Evolutionary conservation across 1,139 yeast genomes (phyloP).

Genomic region (Saccharomyces uvarum): DNA sequence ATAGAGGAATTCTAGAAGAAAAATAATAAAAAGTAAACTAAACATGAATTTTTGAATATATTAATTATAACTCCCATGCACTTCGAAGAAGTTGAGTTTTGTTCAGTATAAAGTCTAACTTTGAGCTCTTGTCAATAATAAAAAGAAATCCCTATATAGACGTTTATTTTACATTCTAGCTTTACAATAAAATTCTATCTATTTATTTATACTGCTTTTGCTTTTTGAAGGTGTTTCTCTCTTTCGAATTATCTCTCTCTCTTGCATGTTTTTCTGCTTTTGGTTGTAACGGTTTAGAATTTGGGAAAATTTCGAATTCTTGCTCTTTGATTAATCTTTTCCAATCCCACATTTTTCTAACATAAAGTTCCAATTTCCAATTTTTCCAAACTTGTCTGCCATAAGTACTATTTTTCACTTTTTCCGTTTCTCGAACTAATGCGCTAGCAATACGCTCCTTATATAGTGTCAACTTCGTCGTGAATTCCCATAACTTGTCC

Average conservation of each 20-base stretch:
- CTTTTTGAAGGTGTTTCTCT: background rate
- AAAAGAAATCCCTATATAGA: background rate
- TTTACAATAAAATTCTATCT: background rate
- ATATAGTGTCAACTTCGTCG: slow-evolving; percentile 69
- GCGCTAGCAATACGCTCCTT: slow-evolving; percentile 80
- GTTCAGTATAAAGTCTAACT: background rate
- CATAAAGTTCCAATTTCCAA: slow-evolving; percentile 47
- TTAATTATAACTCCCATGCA: too few species aligned
- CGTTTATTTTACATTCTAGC: background rate
- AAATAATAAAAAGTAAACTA: too few species aligned
- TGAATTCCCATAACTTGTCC: slow-evolving; percentile 75
- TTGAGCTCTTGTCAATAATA: too few species aligned
- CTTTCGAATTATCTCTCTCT: background rate
- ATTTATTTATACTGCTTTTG: background rate
- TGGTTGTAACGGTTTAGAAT: slow-evolving; percentile 27
- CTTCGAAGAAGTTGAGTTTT: background rate
- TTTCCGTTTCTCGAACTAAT: slow-evolving; percentile 50
- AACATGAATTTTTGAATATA: too few species aligned
- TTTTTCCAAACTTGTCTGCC: slow-evolving; percentile 94
- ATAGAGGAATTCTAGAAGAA: too few species aligned
- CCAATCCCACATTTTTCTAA: slow-evolving; percentile 78
- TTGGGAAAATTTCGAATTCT: slow-evolving; percentile 46
- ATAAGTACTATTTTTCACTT: slow-evolving; percentile 74
- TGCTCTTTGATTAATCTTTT: slow-evolving; percentile 63
- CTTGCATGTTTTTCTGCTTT: slow-evolving; percentile 6